Base-by-base conservation (phyloP, 495 filamentous ascomycete species). In the Corynascus novoguineensis region DNA sequence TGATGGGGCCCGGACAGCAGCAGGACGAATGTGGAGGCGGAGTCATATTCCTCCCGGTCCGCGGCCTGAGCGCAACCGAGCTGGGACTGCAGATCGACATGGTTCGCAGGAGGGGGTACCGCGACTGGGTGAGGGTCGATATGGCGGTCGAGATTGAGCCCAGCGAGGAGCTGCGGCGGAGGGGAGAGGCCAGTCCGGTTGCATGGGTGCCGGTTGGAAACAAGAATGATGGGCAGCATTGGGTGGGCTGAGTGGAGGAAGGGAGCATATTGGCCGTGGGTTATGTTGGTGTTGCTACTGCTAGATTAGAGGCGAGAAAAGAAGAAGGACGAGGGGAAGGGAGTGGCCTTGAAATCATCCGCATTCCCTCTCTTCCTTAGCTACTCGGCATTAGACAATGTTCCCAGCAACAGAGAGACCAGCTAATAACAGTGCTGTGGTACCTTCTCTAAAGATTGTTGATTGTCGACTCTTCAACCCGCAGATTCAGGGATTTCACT, bases 111-210 rank as follows among this genome's bases (percentile, higher is more conserved):
- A 38, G 56, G 31, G 56, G 56, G 15, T 37, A 9, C 7, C 14
- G 49, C 21, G 56, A 58, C 14, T 28, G 21, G 29, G 49, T 58
- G 29, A 38, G 56, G 41, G 56, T 58, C 5, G 49, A 52, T 14
- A 58, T 58, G 56, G 40, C 12, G n/a, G 56, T 58, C 19, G 56
- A 47, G 56, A 45, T 58, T 31, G 56, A 58, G 56, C 22, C 21
- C 0, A 24, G 22, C n/a, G 6, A 19, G 32, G 44, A 42, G 50
- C 29, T 44, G 50, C 7, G 14, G 48, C 1, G 27, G 44, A 29
- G 25, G 24, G 44, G 14, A 6, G 44, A 15, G 25, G 6, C 10
- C 24, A 14, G 1, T 41, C n/a, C 5, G 8, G 38, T 41, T 15
- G n/a, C n/a, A n/a, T 27, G 42, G 42, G 24, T 11, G 14, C 14